phyloP scores from a whole-genome alignment of 257 asterid genomes.

The Solanum stenotomum region DNA sequence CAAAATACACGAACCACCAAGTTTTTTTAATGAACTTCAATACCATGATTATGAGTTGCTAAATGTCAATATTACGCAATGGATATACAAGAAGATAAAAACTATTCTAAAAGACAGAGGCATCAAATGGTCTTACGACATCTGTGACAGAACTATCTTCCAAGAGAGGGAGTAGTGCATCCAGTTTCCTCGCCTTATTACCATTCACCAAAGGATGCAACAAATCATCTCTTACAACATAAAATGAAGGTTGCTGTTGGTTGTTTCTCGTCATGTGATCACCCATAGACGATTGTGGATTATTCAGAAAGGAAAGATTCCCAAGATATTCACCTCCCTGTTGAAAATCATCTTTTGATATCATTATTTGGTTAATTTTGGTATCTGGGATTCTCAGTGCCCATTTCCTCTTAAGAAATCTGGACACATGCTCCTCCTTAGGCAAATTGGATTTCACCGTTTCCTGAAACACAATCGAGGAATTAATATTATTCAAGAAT shows the following conservation, averaged over 20 bases:
- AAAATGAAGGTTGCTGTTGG: constrained; percentile 37
- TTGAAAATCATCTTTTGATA: constrained; percentile 12
- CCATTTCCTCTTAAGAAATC: constrained; percentile 65
- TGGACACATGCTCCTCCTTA: constrained; percentile 30
- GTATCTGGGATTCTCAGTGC: constrained; percentile 56
- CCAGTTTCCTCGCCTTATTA: constrained; percentile 84
- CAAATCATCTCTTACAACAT: constrained; percentile 82
- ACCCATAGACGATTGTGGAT: constrained; percentile 36
- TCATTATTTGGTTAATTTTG: constrained; percentile 49
- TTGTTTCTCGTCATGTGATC: constrained; percentile 16
- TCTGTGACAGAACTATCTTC: constrained; percentile 59
- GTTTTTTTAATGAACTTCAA: background rate
- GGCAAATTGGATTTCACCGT: constrained; percentile 16
- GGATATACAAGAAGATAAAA: background rate
- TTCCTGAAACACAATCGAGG: constrained; percentile 19
- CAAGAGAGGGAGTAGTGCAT: constrained; percentile 79
- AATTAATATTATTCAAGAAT: background rate
- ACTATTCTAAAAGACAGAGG: background rate
- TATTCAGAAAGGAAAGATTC: constrained; percentile 26
- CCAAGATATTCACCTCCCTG: constrained; percentile 13
- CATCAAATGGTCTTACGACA: constrained; percentile 45
- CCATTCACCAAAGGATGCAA: constrained; percentile 91
- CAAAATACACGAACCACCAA: background rate
- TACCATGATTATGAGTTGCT: background rate
- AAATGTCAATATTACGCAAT: background rate